A percentile compares a stretch with the other conserved stretches of the same genome.
Conservation (phyloP, 2,329 filamentous ascomycete species). For the Colletotrichum eremochloae region DNA sequence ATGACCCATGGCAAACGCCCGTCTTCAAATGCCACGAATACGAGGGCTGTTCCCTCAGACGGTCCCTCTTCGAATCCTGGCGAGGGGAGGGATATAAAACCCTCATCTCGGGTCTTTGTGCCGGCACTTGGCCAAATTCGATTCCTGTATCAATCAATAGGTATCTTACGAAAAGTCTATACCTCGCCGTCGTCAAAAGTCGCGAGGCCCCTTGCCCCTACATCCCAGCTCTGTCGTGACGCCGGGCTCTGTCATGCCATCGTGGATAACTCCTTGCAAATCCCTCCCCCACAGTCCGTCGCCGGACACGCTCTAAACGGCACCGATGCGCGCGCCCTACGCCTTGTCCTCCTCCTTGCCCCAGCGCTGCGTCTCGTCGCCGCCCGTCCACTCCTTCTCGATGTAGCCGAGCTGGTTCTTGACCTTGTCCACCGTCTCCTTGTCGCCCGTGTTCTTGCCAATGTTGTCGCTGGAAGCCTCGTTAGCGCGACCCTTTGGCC, state of each 20-base stretch:
- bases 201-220: not conserved
- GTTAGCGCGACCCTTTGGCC: conserved; percentile 23
- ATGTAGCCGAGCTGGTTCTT: conserved; percentile 89
- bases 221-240: not conserved
- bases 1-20: not conserved
- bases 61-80: not conserved
- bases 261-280: not conserved
- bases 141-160: conserved; percentile 2
- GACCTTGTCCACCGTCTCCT: conserved; percentile 81
- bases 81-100: not conserved
- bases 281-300: conserved; percentile 1
- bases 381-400: conserved; percentile 85
- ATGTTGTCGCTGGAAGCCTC: conserved; percentile 74
- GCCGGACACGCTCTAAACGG: conserved; percentile 31
- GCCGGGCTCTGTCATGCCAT: not conserved
- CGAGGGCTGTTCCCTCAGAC: not conserved
- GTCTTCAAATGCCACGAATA: not conserved
- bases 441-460: conserved; percentile 94
- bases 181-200: conserved; percentile 5
- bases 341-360: conserved; percentile 63
- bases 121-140: not conserved
- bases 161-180: conserved; percentile 8
- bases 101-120: not conserved
- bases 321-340: conserved; percentile 23
- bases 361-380: conserved; percentile 89